Evolutionary conservation across 108 stramenopile species (phyloP).

Genomic region (Cyclotella distinguenda): DNA sequence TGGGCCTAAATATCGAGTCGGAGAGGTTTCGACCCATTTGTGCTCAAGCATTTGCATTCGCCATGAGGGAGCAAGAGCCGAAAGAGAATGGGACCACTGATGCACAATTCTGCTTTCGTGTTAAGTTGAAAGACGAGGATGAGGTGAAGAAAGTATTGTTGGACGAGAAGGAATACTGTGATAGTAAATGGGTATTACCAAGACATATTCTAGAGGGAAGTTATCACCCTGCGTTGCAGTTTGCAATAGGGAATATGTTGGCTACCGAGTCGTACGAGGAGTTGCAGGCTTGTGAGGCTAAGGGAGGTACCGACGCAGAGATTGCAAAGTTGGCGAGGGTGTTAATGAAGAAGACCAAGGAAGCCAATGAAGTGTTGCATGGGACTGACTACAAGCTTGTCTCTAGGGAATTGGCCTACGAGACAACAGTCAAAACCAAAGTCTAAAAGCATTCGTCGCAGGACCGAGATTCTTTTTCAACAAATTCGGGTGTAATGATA

Average conservation of each 20-base stretch:
- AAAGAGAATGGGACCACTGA: constrained; percentile 47
- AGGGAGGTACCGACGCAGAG: constrained; percentile 30
- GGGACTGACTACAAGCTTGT: constrained; percentile 35
- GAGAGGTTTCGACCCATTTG: constrained; percentile 33
- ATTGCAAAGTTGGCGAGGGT: constrained; percentile 34
- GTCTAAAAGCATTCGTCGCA: background rate
- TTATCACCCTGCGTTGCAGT: constrained; percentile 55
- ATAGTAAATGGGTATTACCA: constrained; percentile 34
- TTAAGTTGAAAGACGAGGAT: constrained; percentile 24
- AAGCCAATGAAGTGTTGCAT: constrained; percentile 26
- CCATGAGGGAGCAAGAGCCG: constrained; percentile 46
- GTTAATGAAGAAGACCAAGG: constrained; percentile 41
- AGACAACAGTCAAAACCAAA: constrained; percentile 35
- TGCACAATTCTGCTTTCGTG: constrained; percentile 39
- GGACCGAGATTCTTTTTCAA: background rate
- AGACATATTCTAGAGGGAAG: constrained; percentile 40
- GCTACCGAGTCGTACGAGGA: constrained; percentile 29
- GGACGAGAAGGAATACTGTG: constrained; percentile 42
- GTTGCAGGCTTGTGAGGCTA: constrained; percentile 28
- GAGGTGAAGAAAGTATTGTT: constrained; percentile 34
- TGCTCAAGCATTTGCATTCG: constrained; percentile 51
- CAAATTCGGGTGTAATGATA: background rate
- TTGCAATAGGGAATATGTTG: constrained; percentile 39
- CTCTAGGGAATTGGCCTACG: constrained; percentile 42
- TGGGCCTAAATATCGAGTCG: constrained; percentile 24